Evolutionary conservation across 192 early-diverging fungal genomes (phyloP).

Genomic region (Linnemannia hyalina): DNA sequence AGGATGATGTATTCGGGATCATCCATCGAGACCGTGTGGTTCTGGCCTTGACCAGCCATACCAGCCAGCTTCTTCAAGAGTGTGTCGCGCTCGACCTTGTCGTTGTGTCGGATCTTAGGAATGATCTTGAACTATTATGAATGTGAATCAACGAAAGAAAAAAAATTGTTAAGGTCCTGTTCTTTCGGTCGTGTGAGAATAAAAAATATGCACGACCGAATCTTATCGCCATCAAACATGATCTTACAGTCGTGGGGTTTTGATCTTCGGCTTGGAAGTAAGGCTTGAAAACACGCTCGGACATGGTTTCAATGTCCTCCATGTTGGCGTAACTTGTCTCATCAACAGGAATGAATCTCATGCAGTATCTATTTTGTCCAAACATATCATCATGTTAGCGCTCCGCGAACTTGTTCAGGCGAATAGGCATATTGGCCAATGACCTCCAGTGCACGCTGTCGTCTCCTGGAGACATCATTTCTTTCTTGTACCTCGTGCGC

Average conservation of each 20-base stretch:
- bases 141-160: slow-evolving; percentile 9
- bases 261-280: slow-evolving; percentile 59
- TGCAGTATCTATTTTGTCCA: slow-evolving; percentile 57
- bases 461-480: too few species aligned
- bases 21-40: slow-evolving; percentile 67
- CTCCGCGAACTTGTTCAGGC: neutral
- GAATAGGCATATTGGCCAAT: neutral
- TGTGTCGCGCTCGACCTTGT: slow-evolving; percentile 62
- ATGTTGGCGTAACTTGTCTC: slow-evolving; percentile 65
- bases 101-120: slow-evolving; percentile 70
- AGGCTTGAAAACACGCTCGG: slow-evolving; percentile 56
- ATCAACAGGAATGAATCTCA: slow-evolving; percentile 66
- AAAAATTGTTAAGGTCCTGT: neutral
- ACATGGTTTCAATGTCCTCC: slow-evolving; percentile 60
- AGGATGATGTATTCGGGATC: slow-evolving; percentile 67
- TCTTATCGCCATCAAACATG: neutral
- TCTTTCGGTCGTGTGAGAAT: neutral
- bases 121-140: slow-evolving; percentile 66
- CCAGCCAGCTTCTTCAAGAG: slow-evolving; percentile 63
- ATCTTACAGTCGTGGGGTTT: slow-evolving; percentile 32
- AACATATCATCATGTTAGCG: neutral
- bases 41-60: slow-evolving; percentile 55
- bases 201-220: too few species aligned
- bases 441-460: neutral
- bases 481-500: slow-evolving; percentile 50